Evolutionary conservation across 2,329 filamentous ascomycete genomes (phyloP).

Genomic region (Talaromyces atroroseus): DNA sequence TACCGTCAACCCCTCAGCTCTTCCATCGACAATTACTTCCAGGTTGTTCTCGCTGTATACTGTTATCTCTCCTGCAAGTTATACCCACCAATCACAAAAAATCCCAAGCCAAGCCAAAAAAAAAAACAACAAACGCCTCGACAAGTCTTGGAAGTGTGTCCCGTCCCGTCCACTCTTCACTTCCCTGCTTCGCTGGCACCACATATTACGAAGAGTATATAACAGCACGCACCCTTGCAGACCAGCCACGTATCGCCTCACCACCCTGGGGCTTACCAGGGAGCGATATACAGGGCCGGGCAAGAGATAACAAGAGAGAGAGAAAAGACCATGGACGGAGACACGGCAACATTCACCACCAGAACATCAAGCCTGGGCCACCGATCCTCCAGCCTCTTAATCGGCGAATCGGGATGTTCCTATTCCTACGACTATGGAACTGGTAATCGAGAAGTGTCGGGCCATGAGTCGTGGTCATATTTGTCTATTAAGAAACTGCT

Average conservation of each 20-base stretch:
- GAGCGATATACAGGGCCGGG: no score
- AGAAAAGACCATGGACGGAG: slow-evolving; percentile 18
- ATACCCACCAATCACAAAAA: no score
- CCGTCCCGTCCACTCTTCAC: no score
- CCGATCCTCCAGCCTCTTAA: slow-evolving; percentile 15
- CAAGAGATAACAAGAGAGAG: not conserved
- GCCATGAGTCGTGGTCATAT: slow-evolving; percentile 14
- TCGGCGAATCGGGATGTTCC: slow-evolving; percentile 14
- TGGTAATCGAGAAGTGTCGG: not conserved
- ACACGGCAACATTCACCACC: slow-evolving; percentile 12
- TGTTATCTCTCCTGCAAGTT: no score
- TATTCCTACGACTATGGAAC: slow-evolving; percentile 7
- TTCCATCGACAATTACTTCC: no score
- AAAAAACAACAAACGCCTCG: slow-evolving; percentile 8
- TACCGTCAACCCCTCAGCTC: no score
- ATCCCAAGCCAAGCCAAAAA: not conserved
- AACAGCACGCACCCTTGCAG: not conserved
- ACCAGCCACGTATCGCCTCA: not conserved
- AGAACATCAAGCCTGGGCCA: slow-evolving; percentile 14
- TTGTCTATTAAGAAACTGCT: slow-evolving; percentile 26
- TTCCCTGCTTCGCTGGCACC: no score
- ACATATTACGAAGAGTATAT: not conserved
- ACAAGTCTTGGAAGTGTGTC: no score
- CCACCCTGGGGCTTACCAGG: not conserved
- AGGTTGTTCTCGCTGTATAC: no score